These are phyloP conservation scores for Plasmodium falciparum DNA, from an alignment of 169 alveolate species.

Conservation along the genomic window DNA sequence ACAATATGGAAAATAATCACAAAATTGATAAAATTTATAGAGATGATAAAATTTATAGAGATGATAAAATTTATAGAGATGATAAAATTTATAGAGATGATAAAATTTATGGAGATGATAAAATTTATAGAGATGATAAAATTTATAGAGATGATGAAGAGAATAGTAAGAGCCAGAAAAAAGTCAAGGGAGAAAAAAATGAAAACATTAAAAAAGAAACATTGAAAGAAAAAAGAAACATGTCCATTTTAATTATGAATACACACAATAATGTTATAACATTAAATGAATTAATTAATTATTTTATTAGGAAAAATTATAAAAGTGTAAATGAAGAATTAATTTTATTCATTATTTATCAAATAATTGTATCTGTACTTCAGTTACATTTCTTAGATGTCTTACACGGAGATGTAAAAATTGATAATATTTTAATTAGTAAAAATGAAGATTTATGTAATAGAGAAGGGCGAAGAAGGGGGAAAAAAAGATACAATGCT, in stretches of 20 bases:
- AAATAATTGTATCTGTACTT: slow-evolving; percentile 29
- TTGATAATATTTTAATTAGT: slow-evolving; percentile 42
- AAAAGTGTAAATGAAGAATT: slow-evolving; percentile 48
- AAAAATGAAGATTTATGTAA: slow-evolving; percentile 12
- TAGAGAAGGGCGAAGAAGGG: not conserved
- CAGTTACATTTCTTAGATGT: slow-evolving; percentile 64
- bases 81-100: not conserved
- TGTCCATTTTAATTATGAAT: slow-evolving; percentile 44
- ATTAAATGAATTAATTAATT: slow-evolving; percentile 48
- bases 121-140: not conserved
- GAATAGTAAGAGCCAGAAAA: not conserved
- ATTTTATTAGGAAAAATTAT: slow-evolving; percentile 32
- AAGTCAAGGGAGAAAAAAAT: not conserved
- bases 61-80: no score
- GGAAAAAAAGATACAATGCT: not conserved
- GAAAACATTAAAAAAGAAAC: not conserved
- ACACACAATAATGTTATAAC: slow-evolving; percentile 42
- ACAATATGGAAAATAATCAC: not conserved
- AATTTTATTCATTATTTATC: slow-evolving; percentile 49
- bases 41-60: not conserved
- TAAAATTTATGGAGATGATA: not conserved
- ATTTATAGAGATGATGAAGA: not conserved
- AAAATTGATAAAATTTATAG: not conserved
- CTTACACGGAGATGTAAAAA: slow-evolving; percentile 73
- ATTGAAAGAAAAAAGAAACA: slow-evolving; percentile 1